phyloP scores from a whole-genome alignment of 75 land plant genomes.

The Cryptomeria japonica region DNA sequence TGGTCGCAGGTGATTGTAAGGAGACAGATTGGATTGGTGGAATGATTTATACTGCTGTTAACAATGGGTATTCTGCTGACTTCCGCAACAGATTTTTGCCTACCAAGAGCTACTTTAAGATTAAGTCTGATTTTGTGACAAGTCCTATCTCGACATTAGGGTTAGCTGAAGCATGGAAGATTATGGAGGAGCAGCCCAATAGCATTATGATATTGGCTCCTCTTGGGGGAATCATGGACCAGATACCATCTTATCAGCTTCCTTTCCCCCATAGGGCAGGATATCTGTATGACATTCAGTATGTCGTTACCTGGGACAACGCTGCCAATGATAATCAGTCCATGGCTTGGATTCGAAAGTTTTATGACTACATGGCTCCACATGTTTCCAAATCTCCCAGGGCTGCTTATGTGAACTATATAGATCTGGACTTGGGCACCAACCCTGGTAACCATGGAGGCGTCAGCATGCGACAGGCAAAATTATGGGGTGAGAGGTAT shows the following conservation, averaged over 20 bases:
- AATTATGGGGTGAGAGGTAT: neutral
- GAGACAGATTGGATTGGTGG: conserved; percentile 26
- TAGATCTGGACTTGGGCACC: conserved; percentile 20
- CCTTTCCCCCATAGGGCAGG: neutral
- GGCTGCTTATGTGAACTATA: conserved; percentile 39
- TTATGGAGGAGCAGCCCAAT: conserved; percentile 1
- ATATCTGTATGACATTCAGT: neutral
- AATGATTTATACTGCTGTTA: neutral
- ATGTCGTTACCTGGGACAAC: conserved; percentile 5
- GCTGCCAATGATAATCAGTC: neutral
- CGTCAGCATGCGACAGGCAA: conserved; percentile 25
- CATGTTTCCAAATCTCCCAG: conserved; percentile 38
- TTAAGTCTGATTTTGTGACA: conserved; percentile 19
- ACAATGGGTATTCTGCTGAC: neutral
- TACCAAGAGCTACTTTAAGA: conserved; percentile 15
- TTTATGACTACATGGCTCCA: conserved; percentile 33
- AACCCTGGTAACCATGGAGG: neutral
- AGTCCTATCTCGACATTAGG: conserved; percentile 12
- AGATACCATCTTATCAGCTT: neutral
- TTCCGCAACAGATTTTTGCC: neutral
- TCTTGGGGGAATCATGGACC: neutral
- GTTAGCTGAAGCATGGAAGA: conserved; percentile 8
- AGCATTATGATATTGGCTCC: neutral
- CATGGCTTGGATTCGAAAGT: conserved; percentile 30
- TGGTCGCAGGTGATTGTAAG: conserved; percentile 14